phyloP scores from a whole-genome alignment of 805 yeast genomes.

The Nematodospora valgi region DNA sequence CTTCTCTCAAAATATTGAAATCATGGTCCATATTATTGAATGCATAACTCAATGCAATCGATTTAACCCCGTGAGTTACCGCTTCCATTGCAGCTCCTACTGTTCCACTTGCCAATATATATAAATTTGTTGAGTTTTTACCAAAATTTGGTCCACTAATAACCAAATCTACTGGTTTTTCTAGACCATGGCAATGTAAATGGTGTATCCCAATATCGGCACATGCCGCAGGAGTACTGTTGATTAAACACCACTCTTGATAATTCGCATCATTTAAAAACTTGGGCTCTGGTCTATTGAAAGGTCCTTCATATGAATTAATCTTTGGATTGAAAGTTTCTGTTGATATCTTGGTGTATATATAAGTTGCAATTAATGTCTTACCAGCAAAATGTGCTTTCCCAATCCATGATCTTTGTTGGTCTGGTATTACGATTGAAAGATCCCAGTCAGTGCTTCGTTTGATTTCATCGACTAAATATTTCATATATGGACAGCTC shows the following conservation, averaged over 20 bases:
- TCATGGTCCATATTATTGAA: constrained; percentile 55
- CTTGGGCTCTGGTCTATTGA: constrained; percentile 45
- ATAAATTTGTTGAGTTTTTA: constrained; percentile 84
- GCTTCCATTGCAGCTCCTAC: constrained; percentile 98
- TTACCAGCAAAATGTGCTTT: constrained; percentile 92
- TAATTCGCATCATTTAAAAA: constrained; percentile 27
- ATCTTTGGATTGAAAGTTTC: constrained; percentile 28
- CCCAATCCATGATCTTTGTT: constrained; percentile 92
- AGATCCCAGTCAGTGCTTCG: constrained; percentile 77
- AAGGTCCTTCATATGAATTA: constrained; percentile 66
- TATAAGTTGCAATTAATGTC: constrained; percentile 55
- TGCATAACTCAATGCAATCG: constrained; percentile 87
- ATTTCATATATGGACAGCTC: constrained; percentile 82
- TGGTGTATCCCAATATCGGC: constrained; percentile 86
- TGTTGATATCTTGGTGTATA: constrained; percentile 50
- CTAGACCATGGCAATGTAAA: constrained; percentile 41
- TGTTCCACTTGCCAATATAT: constrained; percentile 89
- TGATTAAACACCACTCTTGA: constrained; percentile 83
- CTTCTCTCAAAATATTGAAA: constrained; percentile 51
- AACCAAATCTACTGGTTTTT: constrained; percentile 74
- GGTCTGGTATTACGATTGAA: constrained; percentile 81
- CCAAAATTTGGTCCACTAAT: constrained; percentile 96
- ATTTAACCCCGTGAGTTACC: constrained; percentile 61
- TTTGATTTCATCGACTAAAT: constrained; percentile 66
- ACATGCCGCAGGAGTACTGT: constrained; percentile 96